Evolutionary conservation across 2,329 filamentous ascomycete genomes (phyloP).

Genomic region (Hymenoscyphus fructigenus): DNA sequence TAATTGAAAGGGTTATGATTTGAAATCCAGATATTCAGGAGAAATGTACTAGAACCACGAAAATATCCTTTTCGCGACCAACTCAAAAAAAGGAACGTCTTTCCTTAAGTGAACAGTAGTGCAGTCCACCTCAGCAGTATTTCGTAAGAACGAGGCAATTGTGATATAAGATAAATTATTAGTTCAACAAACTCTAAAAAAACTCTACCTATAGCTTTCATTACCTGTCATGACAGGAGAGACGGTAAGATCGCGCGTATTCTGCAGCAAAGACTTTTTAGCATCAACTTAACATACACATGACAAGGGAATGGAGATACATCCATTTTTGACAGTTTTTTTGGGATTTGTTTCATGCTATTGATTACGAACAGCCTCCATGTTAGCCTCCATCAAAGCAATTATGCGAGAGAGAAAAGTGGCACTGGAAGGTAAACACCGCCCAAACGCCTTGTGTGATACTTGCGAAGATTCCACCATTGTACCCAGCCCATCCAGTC

Average conservation of each 20-base stretch:
- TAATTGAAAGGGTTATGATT: too few relatives aligned
- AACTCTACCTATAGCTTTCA: too few relatives aligned
- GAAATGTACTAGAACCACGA: too few relatives aligned
- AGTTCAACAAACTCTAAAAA: too few relatives aligned
- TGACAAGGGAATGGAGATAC: constrained; percentile 9
- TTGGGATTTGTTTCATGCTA: constrained; percentile 11
- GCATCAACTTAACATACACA: not conserved
- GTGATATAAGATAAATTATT: too few relatives aligned
- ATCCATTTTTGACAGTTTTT: constrained; percentile 21
- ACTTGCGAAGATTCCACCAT: constrained; percentile 39
- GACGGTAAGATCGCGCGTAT: not conserved
- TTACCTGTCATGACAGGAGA: not conserved
- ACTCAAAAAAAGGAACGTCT: too few relatives aligned
- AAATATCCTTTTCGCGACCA: too few relatives aligned
- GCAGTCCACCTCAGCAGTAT: too few relatives aligned
- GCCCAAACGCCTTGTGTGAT: constrained; percentile 30
- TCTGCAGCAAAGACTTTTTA: constrained; percentile 5
- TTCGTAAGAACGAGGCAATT: too few relatives aligned
- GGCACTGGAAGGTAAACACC: constrained; percentile 31
- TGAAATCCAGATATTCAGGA: too few relatives aligned
- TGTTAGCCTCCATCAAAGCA: constrained; percentile 45
- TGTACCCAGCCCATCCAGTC: constrained; percentile 23
- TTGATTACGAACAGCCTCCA: constrained; percentile 26
- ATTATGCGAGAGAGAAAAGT: constrained; percentile 19
- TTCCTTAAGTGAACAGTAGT: too few relatives aligned